These are phyloP conservation scores for Blastocystis sp. DNA, from an alignment of 352 stramenopile species.

Conservation along the genomic window DNA sequence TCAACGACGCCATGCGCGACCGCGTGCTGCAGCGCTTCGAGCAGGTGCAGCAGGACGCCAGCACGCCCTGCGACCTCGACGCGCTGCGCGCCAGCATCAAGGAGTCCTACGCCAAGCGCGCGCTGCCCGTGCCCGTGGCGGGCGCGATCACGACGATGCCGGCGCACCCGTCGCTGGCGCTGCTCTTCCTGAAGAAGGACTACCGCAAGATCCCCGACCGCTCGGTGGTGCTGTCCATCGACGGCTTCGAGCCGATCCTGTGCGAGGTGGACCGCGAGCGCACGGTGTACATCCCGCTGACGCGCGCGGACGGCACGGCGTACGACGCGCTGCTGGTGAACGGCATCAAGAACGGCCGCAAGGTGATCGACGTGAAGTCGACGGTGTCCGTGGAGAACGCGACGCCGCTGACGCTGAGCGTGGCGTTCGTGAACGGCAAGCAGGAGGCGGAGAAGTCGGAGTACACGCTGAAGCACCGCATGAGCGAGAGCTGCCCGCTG, in stretches of 20 bases:
- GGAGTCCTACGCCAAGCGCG: slow-evolving; percentile 11
- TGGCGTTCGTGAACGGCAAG: not conserved
- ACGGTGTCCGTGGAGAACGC: slow-evolving; percentile 20
- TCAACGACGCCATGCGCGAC: not conserved
- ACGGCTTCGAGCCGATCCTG: slow-evolving; percentile 25
- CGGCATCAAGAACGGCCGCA: slow-evolving; percentile 31
- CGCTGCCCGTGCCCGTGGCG: not conserved
- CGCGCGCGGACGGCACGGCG: not conserved
- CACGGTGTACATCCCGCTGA: slow-evolving; percentile 37
- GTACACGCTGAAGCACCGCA: slow-evolving; percentile 8
- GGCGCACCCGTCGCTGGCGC: slow-evolving; percentile 59
- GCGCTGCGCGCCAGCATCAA: not conserved
- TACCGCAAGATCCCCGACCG: slow-evolving; percentile 56
- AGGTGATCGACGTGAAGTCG: slow-evolving; percentile 48
- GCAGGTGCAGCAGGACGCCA: not conserved
- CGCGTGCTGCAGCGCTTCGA: not conserved
- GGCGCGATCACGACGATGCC: slow-evolving; percentile 23
- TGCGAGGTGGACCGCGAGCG: slow-evolving; percentile 57
- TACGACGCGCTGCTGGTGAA: slow-evolving; percentile 26
- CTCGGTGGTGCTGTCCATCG: slow-evolving; percentile 5
- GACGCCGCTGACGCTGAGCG: not conserved
- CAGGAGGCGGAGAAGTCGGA: not conserved
- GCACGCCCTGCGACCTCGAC: not conserved
- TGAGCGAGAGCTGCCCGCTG: slow-evolving; percentile 15
- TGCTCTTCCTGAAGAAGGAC: slow-evolving; percentile 63